Conservation (phyloP, 805 yeast genomes). For the Yarrowia osloensis region DNA sequence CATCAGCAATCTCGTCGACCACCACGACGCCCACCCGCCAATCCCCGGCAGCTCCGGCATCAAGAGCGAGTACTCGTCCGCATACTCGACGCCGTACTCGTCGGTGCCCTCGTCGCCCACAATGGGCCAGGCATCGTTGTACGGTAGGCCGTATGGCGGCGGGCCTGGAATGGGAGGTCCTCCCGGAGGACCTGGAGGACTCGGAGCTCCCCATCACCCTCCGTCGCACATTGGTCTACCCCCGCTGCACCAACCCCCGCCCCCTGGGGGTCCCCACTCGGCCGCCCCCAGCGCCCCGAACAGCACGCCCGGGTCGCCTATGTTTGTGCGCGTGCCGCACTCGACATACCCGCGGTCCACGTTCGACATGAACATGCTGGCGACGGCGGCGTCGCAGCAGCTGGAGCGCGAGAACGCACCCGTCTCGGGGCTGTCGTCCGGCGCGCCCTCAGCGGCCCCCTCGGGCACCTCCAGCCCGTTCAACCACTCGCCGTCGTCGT, state of each 20-base stretch:
- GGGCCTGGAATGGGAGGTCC: background rate
- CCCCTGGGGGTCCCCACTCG: slow-evolving; percentile 35
- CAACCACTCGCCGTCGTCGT: slow-evolving; percentile 33
- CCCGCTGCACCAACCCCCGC: slow-evolving; percentile 33
- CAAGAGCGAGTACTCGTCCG: slow-evolving; percentile 36
- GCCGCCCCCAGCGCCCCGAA: slow-evolving; percentile 50
- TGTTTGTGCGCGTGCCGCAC: slow-evolving; percentile 37
- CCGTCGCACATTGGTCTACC: slow-evolving; percentile 34
- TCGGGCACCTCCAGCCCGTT: slow-evolving; percentile 37
- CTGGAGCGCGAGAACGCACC: slow-evolving; percentile 44
- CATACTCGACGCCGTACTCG: slow-evolving; percentile 36
- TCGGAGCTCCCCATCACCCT: slow-evolving; percentile 29
- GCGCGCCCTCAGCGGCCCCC: slow-evolving; percentile 7
- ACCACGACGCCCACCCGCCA: slow-evolving; percentile 32
- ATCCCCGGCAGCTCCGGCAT: slow-evolving; percentile 33
- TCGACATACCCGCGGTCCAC: slow-evolving; percentile 35
- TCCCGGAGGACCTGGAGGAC: background rate
- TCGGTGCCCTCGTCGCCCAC: slow-evolving; percentile 38
- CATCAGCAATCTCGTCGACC: slow-evolving; percentile 29
- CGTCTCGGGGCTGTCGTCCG: background rate
- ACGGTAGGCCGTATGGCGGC: background rate
- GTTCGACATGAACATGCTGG: slow-evolving; percentile 47
- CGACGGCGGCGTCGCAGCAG: slow-evolving; percentile 50
- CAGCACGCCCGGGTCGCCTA: slow-evolving; percentile 44
- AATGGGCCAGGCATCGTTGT: slow-evolving; percentile 32